phyloP scores from a whole-genome alignment of 768 basidiomycete genomes.

The Solioccasus polychromus region DNA sequence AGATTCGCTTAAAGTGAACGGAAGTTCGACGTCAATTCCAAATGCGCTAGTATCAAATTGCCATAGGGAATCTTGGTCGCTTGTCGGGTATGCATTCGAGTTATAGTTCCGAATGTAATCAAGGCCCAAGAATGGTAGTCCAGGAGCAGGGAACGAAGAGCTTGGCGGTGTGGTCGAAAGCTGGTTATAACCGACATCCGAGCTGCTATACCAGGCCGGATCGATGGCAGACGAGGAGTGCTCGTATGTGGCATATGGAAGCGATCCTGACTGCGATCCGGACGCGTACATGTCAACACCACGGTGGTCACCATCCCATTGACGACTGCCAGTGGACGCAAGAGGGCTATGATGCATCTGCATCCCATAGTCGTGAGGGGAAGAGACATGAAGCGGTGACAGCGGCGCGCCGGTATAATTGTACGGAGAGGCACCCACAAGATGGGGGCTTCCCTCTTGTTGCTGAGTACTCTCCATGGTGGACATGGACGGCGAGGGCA shows the following conservation, averaged over 20 bases:
- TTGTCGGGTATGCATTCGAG: slow-evolving; percentile 39
- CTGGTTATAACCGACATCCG: slow-evolving; percentile 39
- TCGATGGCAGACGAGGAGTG: slow-evolving; percentile 40
- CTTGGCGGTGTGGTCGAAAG: slow-evolving; percentile 59
- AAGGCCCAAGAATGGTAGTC: slow-evolving; percentile 80
- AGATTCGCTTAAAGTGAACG: slow-evolving; percentile 54
- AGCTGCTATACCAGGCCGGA: slow-evolving; percentile 32
- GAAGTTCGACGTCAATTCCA: slow-evolving; percentile 73
- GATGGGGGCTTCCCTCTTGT: slow-evolving; percentile 55
- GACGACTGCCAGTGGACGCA: slow-evolving; percentile 21
- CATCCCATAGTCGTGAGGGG: slow-evolving; percentile 54
- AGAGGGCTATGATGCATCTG: slow-evolving; percentile 35
- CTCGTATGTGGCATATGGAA: slow-evolving; percentile 46
- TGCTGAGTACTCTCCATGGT: slow-evolving; percentile 42
- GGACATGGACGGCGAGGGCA: slow-evolving; percentile 67
- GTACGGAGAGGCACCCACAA: slow-evolving; percentile 44
- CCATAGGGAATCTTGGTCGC: slow-evolving; percentile 45
- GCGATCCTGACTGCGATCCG: slow-evolving; percentile 30
- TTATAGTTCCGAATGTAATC: slow-evolving; percentile 81
- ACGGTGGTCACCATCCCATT: slow-evolving; percentile 47
- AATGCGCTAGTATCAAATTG: slow-evolving; percentile 73
- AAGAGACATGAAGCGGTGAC: slow-evolving; percentile 50
- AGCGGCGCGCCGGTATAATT: slow-evolving; percentile 44
- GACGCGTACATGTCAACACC: slow-evolving; percentile 45
- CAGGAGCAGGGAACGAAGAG: slow-evolving; percentile 64